Evolutionary conservation across 306 rosid species (phyloP).

Genomic region (Hippophae rhamnoides): DNA sequence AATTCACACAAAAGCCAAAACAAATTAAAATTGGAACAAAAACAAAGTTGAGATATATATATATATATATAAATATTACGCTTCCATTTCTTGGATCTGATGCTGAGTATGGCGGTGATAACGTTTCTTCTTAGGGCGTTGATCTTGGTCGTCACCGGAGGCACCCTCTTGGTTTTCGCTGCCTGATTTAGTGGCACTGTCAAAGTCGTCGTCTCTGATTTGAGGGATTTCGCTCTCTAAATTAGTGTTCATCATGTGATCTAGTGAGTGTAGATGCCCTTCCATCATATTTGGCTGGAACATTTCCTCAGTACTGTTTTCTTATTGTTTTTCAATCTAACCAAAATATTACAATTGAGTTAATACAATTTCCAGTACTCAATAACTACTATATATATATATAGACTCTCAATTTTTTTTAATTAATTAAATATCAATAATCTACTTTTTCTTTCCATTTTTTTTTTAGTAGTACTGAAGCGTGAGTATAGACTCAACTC

Average conservation of each 20-base stretch:
- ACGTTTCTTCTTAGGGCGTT: slow-evolving; percentile 74
- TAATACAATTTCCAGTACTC: no score
- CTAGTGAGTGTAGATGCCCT: slow-evolving; percentile 48
- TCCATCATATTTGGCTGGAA: slow-evolving; percentile 84
- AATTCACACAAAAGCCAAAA: background rate
- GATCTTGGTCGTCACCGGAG: slow-evolving; percentile 83
- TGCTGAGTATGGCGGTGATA: slow-evolving; percentile 98
- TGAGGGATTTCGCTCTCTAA: slow-evolving; percentile 72
- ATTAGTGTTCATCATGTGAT: slow-evolving; percentile 58
- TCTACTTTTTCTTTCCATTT: no score
- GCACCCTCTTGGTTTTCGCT: slow-evolving; percentile 70
- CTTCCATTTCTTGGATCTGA: slow-evolving; percentile 99
- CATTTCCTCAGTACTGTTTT: slow-evolving; percentile 64
- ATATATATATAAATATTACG: slow-evolving; percentile 34
- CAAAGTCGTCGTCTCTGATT: slow-evolving; percentile 70
- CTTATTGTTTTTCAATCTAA: slow-evolving; percentile 58
- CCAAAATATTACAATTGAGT: slow-evolving; percentile 14
- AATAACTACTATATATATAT: no score
- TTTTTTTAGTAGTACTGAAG: no score
- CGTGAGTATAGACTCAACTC: no score
- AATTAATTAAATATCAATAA: no score
- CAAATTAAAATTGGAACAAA: background rate
- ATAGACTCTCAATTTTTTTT: no score
- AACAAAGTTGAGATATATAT: no score
- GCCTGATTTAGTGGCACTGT: slow-evolving; percentile 71